Base-by-base conservation (phyloP, 441 rosid genomes). In the Jatropha podagrica region DNA sequence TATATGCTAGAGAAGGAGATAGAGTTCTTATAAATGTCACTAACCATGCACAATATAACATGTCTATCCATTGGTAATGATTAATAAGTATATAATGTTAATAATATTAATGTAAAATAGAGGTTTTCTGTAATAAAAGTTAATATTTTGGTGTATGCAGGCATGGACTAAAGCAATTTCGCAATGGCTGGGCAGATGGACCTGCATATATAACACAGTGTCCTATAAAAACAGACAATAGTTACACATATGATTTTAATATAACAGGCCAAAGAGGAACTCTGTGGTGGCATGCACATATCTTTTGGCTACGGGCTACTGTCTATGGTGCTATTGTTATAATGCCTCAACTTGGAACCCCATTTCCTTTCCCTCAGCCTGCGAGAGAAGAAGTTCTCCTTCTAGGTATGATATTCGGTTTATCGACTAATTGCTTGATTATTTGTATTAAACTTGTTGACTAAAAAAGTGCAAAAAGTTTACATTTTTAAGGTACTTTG, bases 231-330 rank as follows among this genome's bases (percentile, higher is more conserved):
- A 72, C 72, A 46, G 76, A 76, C 54, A 65, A 49, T 9, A 78
- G 27, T 14, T 78, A 86, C 79, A 86, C 87, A 0, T 87, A 89
- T 76, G 85, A 93, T 76, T 92, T 89, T 67, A 89, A 91, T 15
- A 85, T 87, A 71, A 85, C 86, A 73, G 92, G 88, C 13, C 94
- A 91, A 76, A 90, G 88, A 79, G 98, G 98, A 42, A 93, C 97
- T 8, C 72, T 93, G 60, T 90, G 97, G 97, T 93, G 98, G 98
- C 98, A 91, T 71, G 97, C 97, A 20, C 98, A 91, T 41, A 89
- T 92, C 82, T 83, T 91, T 1, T 91, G 98, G 98, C 93, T 90
- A 65, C 82, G 97, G 78, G 97, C 98, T 64, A 90, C 98, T 3
- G 97, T 91, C 62, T 87, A 89, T 65, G 98, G 97, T n/a, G 97